A percentile compares a stretch with the other conserved stretches of the same genome.
phyloP scores from a whole-genome alignment of 768 basidiomycete genomes.

The Agaricus sinodeliciosus region DNA sequence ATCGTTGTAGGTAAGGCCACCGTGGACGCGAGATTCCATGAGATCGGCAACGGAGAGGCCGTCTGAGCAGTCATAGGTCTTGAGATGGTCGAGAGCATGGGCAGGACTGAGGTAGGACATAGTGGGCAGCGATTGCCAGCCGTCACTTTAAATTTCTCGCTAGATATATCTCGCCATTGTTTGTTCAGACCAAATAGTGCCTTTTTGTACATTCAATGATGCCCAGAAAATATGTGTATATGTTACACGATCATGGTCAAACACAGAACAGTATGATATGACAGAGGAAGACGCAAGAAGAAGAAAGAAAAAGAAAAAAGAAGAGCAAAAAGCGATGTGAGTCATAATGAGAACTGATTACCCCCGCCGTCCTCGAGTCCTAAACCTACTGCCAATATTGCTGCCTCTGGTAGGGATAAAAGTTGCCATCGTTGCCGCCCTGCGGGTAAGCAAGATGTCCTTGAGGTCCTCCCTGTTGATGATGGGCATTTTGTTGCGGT shows the following conservation, averaged over 20 bases:
- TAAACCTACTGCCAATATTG: constrained; percentile 53
- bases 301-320: neutral
- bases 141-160: constrained; percentile 16
- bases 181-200: constrained; percentile 15
- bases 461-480: constrained; percentile 43
- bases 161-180: constrained; percentile 17
- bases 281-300: neutral
- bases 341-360: neutral
- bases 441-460: constrained; percentile 59
- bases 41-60: constrained; percentile 82
- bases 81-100: constrained; percentile 70
- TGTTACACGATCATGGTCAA: constrained; percentile 6
- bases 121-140: constrained; percentile 20
- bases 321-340: neutral
- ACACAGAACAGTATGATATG: constrained; percentile 1
- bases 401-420: constrained; percentile 70
- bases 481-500: constrained; percentile 35
- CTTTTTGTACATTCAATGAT: constrained; percentile 11
- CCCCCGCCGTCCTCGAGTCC: neutral
- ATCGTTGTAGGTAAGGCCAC: constrained; percentile 97
- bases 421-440: constrained; percentile 55
- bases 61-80: constrained; percentile 64
- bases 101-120: constrained; percentile 56
- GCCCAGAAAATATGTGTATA: constrained; percentile 5
- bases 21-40: constrained; percentile 80